These are phyloP conservation scores for apple (Malus domestica) DNA, from an alignment of 306 rosid genomes.

Conservation along the genomic window ASM211411v1 NC_041797.1:7566001-7566500, in stretches of 20 bases:
- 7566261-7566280: background rate
- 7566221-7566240: background rate
- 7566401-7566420: background rate
- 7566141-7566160: background rate
- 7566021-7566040: conserved; percentile 97
- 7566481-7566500: background rate
- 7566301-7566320: background rate
- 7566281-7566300: background rate
- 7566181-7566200: background rate
- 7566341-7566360: background rate
- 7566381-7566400: background rate
- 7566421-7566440: background rate
- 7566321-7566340: background rate
- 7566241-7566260: background rate
- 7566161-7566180: background rate
- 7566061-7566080: conserved; percentile 98
- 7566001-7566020: conserved; percentile 99
- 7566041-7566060: conserved; percentile 98
- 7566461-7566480: background rate
- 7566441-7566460: background rate
- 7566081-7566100: background rate
- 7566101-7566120: background rate
- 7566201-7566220: background rate
- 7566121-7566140: background rate
- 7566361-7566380: background rate